phyloP scores from a whole-genome alignment of 2,329 filamentous ascomycete genomes.

The Pseudogymnoascus sp. region DNA sequence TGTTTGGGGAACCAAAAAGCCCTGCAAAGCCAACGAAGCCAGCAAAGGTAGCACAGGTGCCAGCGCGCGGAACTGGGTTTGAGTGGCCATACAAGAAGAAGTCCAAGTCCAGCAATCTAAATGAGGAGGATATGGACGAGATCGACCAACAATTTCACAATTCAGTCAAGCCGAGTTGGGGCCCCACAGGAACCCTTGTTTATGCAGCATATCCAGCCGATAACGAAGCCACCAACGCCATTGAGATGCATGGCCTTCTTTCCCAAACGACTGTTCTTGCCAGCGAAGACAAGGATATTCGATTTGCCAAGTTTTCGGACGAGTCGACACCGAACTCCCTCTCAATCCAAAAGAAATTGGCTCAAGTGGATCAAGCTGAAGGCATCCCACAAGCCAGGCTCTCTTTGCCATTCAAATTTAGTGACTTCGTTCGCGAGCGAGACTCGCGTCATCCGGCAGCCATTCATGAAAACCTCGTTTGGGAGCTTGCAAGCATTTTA shows the following conservation, averaged over 20 bases:
- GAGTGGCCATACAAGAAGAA: conserved; percentile 86
- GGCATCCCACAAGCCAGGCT: conserved; percentile 54
- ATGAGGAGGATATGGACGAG: conserved; percentile 53
- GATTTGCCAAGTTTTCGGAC: conserved; percentile 55
- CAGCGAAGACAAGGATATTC: conserved; percentile 56
- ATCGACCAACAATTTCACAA: conserved; percentile 62
- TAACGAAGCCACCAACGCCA: conserved; percentile 21
- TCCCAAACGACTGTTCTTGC: conserved; percentile 51
- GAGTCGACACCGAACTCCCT: conserved; percentile 52
- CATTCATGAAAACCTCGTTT: conserved; percentile 65
- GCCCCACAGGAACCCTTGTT: conserved; percentile 64
- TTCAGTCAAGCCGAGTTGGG: conserved; percentile 73
- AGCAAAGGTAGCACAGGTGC: neutral
- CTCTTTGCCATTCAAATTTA: conserved; percentile 39
- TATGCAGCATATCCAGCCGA: conserved; percentile 40
- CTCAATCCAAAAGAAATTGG: conserved; percentile 46
- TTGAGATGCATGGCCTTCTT: conserved; percentile 39
- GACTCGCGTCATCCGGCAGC: conserved; percentile 36
- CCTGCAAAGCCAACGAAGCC: conserved; percentile 43
- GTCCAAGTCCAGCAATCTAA: conserved; percentile 58
- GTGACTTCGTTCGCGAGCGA: conserved; percentile 39
- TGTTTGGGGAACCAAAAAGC: conserved; percentile 69
- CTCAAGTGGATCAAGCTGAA: conserved; percentile 45
- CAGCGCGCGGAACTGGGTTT: neutral
- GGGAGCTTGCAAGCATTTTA: conserved; percentile 78